These are phyloP conservation scores for Fusarium nygamai DNA, from an alignment of 2,329 filamentous ascomycete species.

Conservation along the genomic window DNA sequence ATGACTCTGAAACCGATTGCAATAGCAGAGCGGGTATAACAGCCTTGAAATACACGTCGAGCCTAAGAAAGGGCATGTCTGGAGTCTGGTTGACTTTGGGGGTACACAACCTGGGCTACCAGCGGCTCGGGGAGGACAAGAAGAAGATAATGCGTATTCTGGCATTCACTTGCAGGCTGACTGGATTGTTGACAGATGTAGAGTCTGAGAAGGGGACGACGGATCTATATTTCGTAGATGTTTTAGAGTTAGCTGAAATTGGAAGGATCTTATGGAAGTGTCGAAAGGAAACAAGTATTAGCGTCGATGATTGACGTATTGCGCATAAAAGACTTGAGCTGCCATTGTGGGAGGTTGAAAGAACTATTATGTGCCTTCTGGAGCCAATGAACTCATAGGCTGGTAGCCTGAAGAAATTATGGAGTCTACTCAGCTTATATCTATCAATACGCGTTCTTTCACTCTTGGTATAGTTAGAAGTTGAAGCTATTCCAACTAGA, in stretches of 20 bases:
- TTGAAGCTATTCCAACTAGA: not conserved
- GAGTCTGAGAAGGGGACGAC: not conserved
- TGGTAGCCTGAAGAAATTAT: fast-evolving
- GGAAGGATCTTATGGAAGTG: not conserved
- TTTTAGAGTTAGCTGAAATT: fast-evolving
- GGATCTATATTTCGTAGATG: no score
- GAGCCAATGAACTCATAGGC: not conserved
- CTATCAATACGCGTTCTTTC: not conserved
- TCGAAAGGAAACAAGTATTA: not conserved
- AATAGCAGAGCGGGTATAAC: not conserved
- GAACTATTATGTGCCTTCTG: fast-evolving
- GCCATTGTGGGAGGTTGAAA: no score
- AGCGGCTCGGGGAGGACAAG: fast-evolving
- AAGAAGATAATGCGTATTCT: not conserved
- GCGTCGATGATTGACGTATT: not conserved
- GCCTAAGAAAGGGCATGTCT: not conserved
- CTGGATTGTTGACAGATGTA: not conserved
- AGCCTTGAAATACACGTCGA: fast-evolving
- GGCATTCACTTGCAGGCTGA: not conserved
- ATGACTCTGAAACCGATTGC: not conserved
- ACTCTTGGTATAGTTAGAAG: not conserved
- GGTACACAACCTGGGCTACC: not conserved
- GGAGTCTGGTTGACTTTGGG: not conserved
- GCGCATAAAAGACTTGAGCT: not conserved
- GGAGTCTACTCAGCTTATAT: not conserved